Evolutionary conservation across 2,329 filamentous ascomycete species (phyloP).

Genomic region (Trichoderma oligosporum): DNA sequence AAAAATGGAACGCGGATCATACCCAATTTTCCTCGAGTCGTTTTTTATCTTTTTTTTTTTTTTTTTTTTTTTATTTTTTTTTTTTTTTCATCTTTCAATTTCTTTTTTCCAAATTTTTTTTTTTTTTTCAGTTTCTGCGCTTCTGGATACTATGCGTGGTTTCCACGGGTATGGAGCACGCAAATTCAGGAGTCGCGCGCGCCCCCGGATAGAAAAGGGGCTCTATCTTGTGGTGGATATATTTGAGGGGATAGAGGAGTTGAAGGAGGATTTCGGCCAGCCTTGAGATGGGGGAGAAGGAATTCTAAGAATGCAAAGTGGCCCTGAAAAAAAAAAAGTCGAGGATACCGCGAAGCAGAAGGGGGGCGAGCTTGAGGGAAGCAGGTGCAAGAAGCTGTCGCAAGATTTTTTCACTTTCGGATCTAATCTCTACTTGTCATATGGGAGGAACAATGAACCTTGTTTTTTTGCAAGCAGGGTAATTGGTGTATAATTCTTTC

Average conservation of each 20-base stretch:
- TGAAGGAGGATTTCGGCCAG: conserved; percentile 27
- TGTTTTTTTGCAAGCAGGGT: conserved; percentile 8
- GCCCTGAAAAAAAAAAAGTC: conserved; percentile 20
- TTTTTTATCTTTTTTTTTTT: conserved; percentile 25
- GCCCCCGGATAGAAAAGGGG: conserved; percentile 22
- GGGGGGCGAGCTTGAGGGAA: not conserved
- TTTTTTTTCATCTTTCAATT: conserved; percentile 26
- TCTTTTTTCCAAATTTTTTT: conserved; percentile 25
- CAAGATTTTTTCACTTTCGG: conserved; percentile 12
- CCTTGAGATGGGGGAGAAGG: conserved; percentile 25
- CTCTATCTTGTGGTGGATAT: conserved; percentile 25
- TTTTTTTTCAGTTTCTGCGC: conserved; percentile 26
- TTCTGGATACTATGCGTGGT: conserved; percentile 17
- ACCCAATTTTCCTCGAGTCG: conserved; percentile 30
- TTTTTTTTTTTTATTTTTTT: conserved; percentile 25
- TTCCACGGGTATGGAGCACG: conserved; percentile 20
- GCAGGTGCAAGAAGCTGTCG: conserved; percentile 8
- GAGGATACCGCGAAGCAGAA: conserved; percentile 22
- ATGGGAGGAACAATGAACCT: conserved; percentile 16
- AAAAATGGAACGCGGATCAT: conserved; percentile 39
- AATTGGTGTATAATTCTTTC: conserved; percentile 18
- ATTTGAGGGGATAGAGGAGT: conserved; percentile 29
- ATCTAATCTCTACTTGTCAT: conserved; percentile 20
- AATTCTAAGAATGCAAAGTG: conserved; percentile 35
- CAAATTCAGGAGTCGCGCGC: conserved; percentile 22